Percentiles rank a stretch among this genome's conserved stretches.
Evolutionary conservation across 768 basidiomycete genomes (phyloP).

Genomic region (Tephrocybe sp.): DNA sequence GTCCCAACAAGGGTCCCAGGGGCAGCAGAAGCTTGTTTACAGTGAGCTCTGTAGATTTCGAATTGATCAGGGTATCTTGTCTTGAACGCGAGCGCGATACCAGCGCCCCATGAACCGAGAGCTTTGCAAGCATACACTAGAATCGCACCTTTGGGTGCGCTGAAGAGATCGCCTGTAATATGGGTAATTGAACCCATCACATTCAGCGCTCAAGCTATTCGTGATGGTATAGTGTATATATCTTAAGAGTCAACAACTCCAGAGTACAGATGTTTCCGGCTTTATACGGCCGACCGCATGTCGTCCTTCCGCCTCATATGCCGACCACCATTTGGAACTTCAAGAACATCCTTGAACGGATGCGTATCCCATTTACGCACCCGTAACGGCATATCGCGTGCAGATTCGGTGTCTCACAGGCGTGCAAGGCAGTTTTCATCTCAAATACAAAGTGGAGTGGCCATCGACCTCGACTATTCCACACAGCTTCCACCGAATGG

Average conservation of each 20-base stretch:
- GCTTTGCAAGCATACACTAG: conserved; percentile 45
- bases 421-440: neutral
- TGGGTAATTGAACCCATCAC: conserved; percentile 25
- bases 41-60: conserved; percentile 31
- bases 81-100: conserved; percentile 36
- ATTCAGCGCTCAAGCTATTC: too few species aligned
- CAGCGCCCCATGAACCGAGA: conserved; percentile 38
- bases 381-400: neutral
- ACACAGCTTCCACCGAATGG: conserved; percentile 18
- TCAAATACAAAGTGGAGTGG: neutral
- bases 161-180: conserved; percentile 35
- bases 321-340: neutral
- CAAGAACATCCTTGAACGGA: too few species aligned
- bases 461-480: conserved; percentile 20
- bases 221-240: too few species aligned
- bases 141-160: conserved; percentile 33
- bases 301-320: neutral
- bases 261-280: too few species aligned
- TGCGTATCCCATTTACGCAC: too few species aligned
- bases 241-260: too few species aligned
- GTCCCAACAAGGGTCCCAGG: conserved; percentile 29
- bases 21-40: conserved; percentile 22
- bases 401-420: neutral
- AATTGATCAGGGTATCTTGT: conserved; percentile 35
- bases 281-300: too few species aligned